Conservation (phyloP, 2,329 filamentous ascomycete genomes). For the Penicillium frequentans region DNA sequence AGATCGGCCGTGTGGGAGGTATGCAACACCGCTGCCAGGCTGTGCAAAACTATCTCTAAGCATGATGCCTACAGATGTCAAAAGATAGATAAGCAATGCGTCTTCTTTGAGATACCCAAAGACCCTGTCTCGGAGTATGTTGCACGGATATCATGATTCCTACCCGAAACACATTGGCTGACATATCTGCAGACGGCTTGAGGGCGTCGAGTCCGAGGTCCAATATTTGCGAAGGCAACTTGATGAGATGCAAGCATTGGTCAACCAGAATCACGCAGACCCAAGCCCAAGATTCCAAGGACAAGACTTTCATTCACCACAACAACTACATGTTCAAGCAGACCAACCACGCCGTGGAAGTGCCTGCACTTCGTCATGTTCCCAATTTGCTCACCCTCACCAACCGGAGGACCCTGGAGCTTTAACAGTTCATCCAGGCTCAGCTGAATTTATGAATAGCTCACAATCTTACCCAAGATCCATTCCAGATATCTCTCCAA, state of each 20-base stretch:
- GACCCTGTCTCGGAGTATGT: conserved; percentile 31
- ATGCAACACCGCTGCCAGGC: not conserved
- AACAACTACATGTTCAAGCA: not conserved
- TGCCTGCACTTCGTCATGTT: conserved; percentile 4
- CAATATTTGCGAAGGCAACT: conserved; percentile 29
- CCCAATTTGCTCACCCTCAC: not conserved
- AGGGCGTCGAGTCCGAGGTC: conserved; percentile 35
- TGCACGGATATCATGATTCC: not conserved
- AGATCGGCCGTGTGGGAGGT: conserved; percentile 38
- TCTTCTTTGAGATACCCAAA: conserved; percentile 37
- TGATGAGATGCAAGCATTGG: conserved; percentile 23
- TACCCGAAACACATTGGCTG: not conserved
- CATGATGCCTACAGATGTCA: conserved; percentile 26
- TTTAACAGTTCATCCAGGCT: not conserved
- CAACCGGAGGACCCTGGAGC: not conserved
- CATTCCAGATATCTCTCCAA: conserved; percentile 11
- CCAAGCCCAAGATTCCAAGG: not conserved
- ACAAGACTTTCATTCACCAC: not conserved
- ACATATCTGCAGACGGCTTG: conserved; percentile 27
- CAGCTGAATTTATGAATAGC: not conserved
- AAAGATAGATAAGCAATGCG: conserved; percentile 35
- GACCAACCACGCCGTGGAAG: not conserved
- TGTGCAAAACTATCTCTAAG: not conserved
- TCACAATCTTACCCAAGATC: conserved; percentile 3
- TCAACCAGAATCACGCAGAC: conserved; percentile 11